Evolutionary conservation across 2,329 filamentous ascomycete genomes (phyloP), one percentile per base, ranked within the genome.

Genomic region (Chalara sp.): DNA sequence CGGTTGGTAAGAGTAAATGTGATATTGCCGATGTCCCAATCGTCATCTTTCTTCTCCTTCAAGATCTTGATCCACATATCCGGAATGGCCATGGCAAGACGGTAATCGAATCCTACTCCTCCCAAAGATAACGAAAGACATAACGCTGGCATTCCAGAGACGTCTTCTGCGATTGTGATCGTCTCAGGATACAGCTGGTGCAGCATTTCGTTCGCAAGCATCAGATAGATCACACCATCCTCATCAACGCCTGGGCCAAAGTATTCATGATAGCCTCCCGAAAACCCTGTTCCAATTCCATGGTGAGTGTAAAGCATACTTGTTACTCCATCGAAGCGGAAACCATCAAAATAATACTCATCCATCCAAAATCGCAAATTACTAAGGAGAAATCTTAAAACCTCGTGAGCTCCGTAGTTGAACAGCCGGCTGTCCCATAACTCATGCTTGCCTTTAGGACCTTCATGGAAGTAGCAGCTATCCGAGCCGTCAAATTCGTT

Each of bases 331-430:
- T 99, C 93, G 63, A 99, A 99, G 41, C 93, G 83, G 78, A 97
- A 99, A 29, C 93, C 93, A 65, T 99, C 93, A 65, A 99, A 97
- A 40, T 83, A 75, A 64, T 96, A 99, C 70, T 96, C 91, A 51
- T 97, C 92, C 91, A 99, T 97, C 91, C 93, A 99, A 74, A 96
- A 99, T 29, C 92, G 81, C 52, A 99, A 72, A 67, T 99, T 99
- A 68, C 91, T 96, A 30, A 99, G 76, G 44, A 99, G 74, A 71
- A 99, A 99, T n/a, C 93, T 82, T 66, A 97, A 69, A 28, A 99
- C 93, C 67, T 99, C 93, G 63, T 97, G 90, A 63, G 82, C 82
- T 32, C 91, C 92, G 65, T 97, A 99, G 74, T 99, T 99, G 78
- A 99, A 99, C 50, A 99, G 73, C 53, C 93, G 82, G 69, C 89